Percentiles rank a stretch among this genome's conserved stretches.
phyloP scores from a whole-genome alignment of 257 asterid genomes.

The Misopates orontium region DNA sequence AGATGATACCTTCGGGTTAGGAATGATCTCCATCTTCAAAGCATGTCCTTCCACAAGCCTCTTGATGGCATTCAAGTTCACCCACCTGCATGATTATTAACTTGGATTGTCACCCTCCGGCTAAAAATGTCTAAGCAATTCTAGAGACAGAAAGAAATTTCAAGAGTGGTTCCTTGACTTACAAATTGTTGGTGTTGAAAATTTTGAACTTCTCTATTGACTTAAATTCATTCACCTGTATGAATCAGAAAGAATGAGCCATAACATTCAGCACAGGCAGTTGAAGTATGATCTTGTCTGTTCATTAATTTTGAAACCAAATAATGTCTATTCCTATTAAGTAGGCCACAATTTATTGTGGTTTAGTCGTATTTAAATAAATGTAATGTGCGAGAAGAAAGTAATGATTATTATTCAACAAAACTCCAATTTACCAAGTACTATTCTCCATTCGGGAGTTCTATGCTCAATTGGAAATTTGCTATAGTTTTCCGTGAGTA shows the following conservation, averaged over 20 bases:
- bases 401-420: conserved; percentile 6
- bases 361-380: background rate
- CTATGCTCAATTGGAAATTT: conserved; percentile 2
- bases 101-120: conserved; percentile 17
- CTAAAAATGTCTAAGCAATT: conserved; percentile 4
- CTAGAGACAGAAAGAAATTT: background rate
- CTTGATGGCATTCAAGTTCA: conserved; percentile 77
- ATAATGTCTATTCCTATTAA: background rate
- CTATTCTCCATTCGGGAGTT: background rate
- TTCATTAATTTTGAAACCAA: conserved; percentile 5
- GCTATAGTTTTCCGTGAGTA: conserved; percentile 4
- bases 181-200: conserved; percentile 98
- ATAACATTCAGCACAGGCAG: conserved; percentile 22
- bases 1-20: conserved; percentile 82
- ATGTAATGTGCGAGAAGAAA: background rate
- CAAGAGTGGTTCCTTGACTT: conserved; percentile 33
- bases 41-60: conserved; percentile 79
- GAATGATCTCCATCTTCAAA: conserved; percentile 94
- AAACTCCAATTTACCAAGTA: conserved; percentile 12
- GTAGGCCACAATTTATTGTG: too few relatives aligned
- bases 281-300: conserved; percentile 12
- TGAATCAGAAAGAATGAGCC: conserved; percentile 26
- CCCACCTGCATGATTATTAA: conserved; percentile 69
- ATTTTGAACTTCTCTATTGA: conserved; percentile 98
- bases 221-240: conserved; percentile 89